Evolutionary conservation across 1,284 basidiomycete genomes (phyloP), one percentile per base, ranked within the genome.

Genomic region (Apiotrichum laibachii): DNA sequence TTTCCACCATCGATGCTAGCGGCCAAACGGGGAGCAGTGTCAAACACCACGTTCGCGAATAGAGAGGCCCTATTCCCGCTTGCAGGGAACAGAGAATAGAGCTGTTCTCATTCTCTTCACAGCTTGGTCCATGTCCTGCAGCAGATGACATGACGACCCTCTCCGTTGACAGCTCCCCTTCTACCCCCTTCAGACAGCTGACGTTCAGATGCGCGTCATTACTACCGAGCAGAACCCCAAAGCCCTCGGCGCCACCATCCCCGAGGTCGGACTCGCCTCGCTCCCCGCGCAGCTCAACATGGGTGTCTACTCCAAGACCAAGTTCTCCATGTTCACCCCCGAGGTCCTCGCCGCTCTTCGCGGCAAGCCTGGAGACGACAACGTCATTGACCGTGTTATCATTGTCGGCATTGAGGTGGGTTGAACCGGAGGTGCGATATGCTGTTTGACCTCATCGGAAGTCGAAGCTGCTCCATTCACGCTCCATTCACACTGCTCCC

Each of bases 291-390:
- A 62, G 34, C 68, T 90, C 31, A 60, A 59, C 45, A 81, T 86
- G 11, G 86, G 83, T 21, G 82, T 83, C 15, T 80, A 84, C 67
- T 82, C 86, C 67, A 92, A 93, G 75, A 85, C 85, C 0, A 70
- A 69, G 55, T 95, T 96, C 80, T 89, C 88, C 7, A 93, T 95
- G 90, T 70, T 86, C 56, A 86, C 85, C 0, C 83, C 86, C 2
- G 85, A 88, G 51, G 83, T 92, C 7, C 77, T 81, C 50, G 67
- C 79, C 10, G 69, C 84, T 15, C 79, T 93, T 57, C 59, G 62
- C 54, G 62, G 62, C n/a, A 37, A 45, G 10, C 60, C 53, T 43
- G 53, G 50, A 18, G 55, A 35, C 45, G 53, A 15, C 16, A 43
- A 50, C 18, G 33, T 21, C 31, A 34, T 37, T 12, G 48, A 57